These are phyloP conservation scores for Quaeritorhiza haematococci DNA, from an alignment of 371 early-diverging fungal genomes.

Conservation along the genomic window DNA sequence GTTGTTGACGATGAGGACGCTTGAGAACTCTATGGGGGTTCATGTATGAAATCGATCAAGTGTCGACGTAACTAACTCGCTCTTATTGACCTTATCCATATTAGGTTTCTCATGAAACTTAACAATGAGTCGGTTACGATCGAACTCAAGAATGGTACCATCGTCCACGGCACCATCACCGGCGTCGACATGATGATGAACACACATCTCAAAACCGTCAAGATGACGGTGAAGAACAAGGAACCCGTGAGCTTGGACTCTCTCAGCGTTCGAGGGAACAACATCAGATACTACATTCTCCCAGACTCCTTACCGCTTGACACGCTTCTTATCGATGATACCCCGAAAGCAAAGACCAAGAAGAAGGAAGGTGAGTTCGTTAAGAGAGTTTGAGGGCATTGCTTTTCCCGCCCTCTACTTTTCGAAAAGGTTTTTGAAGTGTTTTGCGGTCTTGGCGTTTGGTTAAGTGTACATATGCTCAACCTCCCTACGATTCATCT, in stretches of 20 bases:
- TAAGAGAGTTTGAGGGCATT: neutral
- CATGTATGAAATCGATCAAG: too few species aligned
- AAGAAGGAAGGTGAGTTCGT: slow-evolving; percentile 60
- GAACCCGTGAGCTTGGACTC: slow-evolving; percentile 87
- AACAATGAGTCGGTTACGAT: slow-evolving; percentile 91
- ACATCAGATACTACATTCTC: slow-evolving; percentile 88
- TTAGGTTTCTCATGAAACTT: slow-evolving; percentile 92
- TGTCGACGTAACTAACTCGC: too few species aligned
- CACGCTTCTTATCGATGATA: slow-evolving; percentile 91
- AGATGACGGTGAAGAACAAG: slow-evolving; percentile 93
- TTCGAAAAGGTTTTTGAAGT: slow-evolving; percentile 31
- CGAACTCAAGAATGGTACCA: slow-evolving; percentile 93
- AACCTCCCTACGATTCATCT: neutral
- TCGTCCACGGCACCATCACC: slow-evolving; percentile 91
- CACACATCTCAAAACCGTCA: slow-evolving; percentile 95
- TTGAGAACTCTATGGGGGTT: too few species aligned
- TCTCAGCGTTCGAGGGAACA: slow-evolving; percentile 91
- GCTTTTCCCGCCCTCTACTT: neutral
- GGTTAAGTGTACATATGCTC: neutral
- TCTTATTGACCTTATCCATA: neutral
- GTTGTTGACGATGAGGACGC: too few species aligned
- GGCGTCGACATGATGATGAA: slow-evolving; percentile 99
- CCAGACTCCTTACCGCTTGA: slow-evolving; percentile 94
- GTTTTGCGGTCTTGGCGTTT: slow-evolving; percentile 26
- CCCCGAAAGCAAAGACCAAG: slow-evolving; percentile 85